Conservation (phyloP, 495 filamentous ascomycete species). For the Talaromyces proteolyticus region DNA sequence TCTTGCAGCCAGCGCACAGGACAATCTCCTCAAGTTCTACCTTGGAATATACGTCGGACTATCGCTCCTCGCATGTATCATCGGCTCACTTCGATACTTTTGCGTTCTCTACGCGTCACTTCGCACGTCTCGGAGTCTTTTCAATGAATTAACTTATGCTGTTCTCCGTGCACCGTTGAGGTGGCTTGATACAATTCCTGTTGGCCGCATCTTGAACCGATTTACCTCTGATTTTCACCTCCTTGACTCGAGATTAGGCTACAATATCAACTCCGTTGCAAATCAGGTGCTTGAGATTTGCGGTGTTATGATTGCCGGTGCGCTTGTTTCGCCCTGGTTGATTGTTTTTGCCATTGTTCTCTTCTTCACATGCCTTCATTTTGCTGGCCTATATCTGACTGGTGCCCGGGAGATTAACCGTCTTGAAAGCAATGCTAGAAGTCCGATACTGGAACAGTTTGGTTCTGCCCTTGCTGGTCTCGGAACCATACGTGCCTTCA, state of each 20-base stretch:
- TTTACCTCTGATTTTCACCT: conserved; percentile 65
- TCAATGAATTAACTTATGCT: conserved; percentile 54
- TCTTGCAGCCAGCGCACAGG: neutral
- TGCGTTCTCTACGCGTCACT: conserved; percentile 54
- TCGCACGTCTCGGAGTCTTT: conserved; percentile 57
- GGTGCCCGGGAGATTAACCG: conserved; percentile 68
- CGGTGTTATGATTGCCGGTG: conserved; percentile 20
- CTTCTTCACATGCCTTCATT: conserved; percentile 41
- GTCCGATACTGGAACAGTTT: conserved; percentile 69
- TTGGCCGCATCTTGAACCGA: conserved; percentile 65
- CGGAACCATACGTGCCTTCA: conserved; percentile 67
- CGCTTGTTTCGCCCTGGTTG: conserved; percentile 21
- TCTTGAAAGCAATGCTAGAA: conserved; percentile 62
- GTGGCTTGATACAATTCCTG: conserved; percentile 70
- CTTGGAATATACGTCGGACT: conserved; percentile 62
- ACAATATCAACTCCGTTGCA: conserved; percentile 50
- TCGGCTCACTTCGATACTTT: conserved; percentile 52
- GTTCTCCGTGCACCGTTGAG: conserved; percentile 58
- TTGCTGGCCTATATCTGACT: conserved; percentile 54
- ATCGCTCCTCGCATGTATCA: conserved; percentile 47
- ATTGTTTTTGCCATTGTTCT: conserved; percentile 17
- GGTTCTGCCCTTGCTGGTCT: conserved; percentile 59
- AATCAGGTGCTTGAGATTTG: conserved; percentile 36
- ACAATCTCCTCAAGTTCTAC: conserved; percentile 48
- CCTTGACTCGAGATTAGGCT: conserved; percentile 56